Conservation (phyloP, 2,329 filamentous ascomycete species). For the Chrysoporthe deuterocubensis region DNA sequence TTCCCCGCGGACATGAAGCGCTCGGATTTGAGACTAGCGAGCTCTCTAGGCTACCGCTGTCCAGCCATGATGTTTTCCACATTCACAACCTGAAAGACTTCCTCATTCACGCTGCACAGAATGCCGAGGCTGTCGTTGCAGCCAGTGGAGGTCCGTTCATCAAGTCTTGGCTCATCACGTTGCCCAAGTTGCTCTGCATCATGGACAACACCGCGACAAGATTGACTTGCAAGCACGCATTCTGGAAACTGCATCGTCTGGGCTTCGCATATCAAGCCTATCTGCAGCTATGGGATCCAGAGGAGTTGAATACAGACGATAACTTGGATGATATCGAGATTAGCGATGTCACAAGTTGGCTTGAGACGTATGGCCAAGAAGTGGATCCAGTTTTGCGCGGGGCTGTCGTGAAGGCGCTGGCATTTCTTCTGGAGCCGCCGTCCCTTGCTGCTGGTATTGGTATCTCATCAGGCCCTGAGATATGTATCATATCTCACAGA, state of each 20-base stretch:
- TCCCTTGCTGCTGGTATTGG: not conserved
- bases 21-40: not conserved
- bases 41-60: not conserved
- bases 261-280: not conserved
- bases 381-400: not conserved
- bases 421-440: not conserved
- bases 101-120: not conserved
- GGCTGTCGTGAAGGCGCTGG: not conserved
- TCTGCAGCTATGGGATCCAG: conserved; percentile 5
- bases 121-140: not conserved
- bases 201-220: not conserved
- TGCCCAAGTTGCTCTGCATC: not conserved
- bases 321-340: not conserved
- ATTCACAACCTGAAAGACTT: conserved; percentile 7
- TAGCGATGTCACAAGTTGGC: not conserved
- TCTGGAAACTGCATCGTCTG: conserved; percentile 3
- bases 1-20: not conserved
- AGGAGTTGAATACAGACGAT: not conserved
- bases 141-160: not conserved
- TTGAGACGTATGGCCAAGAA: not conserved
- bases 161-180: conserved; percentile 9
- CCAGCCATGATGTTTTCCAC: conserved; percentile 8
- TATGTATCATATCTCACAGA: not conserved
- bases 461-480: not conserved
- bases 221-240: not conserved